Base-by-base conservation (phyloP, 176 grass and related monocot species). In the Miscanthus lutarioriparius region DNA sequence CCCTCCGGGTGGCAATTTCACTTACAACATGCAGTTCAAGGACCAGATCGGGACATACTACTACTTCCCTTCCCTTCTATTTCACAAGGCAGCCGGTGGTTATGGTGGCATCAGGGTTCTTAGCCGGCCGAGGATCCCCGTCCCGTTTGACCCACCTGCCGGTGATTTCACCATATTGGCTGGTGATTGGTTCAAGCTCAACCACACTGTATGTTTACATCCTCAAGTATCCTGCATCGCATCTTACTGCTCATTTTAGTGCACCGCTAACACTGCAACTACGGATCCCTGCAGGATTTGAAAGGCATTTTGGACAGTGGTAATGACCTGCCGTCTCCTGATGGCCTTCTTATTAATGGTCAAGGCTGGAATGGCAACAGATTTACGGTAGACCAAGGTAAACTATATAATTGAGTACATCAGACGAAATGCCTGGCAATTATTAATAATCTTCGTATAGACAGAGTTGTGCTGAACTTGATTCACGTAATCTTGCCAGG, bases 41-140 rank as follows among this genome's bases (percentile, higher is more conserved):
- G 96, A 98, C 54, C 96, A 98, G 27, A 98, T 98, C 13, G 96
- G 95, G 76, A 98, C 87, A 64, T 98, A 88, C 83, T 98, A 95
- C 89, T 98, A 98, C 73, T 98, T 95, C 64, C 96, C 96, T 49
- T 95, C 96, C 69, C 87, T 98, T 25, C 69, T 81, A 10, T 95
- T 98, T 37, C 96, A 98, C 78, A 98, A 98, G 83, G 89, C 96
- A 13, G 96, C 92, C 0, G 96, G 95, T 33, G 92, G 92, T 54
- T 98, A 90, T 11, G 95, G 96, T 33, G 91, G 89, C 88, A 95
- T 98, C 72, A 95, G 92, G 30, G 72, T 98, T 25, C 88, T 93
- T 16, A 95, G 96, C 39, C 87, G 96, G 10, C 92, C 96, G 0
- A 79, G 89, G 85, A 98, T 98, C 79, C 92, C 96, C 0, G 96